phyloP scores from a whole-genome alignment of 352 stramenopile species.

The Globisporangium nagaii region DNA sequence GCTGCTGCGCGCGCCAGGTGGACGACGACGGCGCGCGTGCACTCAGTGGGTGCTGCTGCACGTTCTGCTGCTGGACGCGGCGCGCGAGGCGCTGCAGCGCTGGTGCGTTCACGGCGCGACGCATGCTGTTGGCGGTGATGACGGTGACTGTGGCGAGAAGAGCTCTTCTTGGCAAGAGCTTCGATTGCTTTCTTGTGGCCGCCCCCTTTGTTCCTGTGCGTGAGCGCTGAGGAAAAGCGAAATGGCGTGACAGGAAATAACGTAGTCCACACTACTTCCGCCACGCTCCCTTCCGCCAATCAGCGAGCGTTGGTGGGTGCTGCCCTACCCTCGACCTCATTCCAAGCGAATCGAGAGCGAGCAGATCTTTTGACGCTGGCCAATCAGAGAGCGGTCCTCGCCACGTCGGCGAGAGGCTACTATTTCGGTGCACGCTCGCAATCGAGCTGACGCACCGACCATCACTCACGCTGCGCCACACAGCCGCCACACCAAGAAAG shows the following conservation, averaged over 20 bases:
- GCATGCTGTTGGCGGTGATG: conserved; percentile 33
- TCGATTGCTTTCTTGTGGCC: conserved; percentile 9
- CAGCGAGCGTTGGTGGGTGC: background rate
- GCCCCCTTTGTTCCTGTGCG: background rate
- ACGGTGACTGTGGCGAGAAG: background rate
- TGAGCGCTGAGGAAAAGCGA: too few relatives aligned
- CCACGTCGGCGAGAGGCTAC: background rate
- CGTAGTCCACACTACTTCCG: conserved; percentile 7
- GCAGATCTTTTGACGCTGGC: background rate
- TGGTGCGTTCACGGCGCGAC: conserved; percentile 33
- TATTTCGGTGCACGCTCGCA: too few relatives aligned
- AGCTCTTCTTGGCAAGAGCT: conserved; percentile 17
- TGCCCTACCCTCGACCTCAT: background rate
- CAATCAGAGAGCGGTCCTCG: background rate
- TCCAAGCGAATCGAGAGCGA: background rate
- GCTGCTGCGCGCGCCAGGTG: conserved; percentile 8
- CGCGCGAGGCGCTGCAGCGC: conserved; percentile 38
- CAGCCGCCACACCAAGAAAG: conserved; percentile 3
- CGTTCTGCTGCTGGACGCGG: conserved; percentile 10
- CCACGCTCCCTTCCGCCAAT: conserved; percentile 7
- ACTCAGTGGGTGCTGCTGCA: background rate
- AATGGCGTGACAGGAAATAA: background rate
- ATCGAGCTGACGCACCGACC: background rate
- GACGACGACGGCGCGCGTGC: background rate
- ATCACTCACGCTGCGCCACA: conserved; percentile 9